These are phyloP conservation scores for Sclerotinia subarctica DNA, from an alignment of 2,329 filamentous ascomycete species.

Conservation along the genomic window DNA sequence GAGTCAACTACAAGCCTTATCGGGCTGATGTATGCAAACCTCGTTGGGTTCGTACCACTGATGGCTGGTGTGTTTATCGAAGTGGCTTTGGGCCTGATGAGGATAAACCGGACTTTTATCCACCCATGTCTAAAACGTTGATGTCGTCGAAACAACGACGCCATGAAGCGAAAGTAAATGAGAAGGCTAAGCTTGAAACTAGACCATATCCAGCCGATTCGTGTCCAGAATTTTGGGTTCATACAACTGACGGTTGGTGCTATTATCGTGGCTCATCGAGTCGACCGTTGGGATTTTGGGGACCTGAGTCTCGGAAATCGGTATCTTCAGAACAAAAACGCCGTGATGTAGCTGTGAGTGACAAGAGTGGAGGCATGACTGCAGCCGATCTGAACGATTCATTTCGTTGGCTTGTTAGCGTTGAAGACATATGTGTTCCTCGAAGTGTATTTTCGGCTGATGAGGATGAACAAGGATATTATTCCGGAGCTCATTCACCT, in stretches of 20 bases:
- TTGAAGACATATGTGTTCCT: neutral
- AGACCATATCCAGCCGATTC: neutral
- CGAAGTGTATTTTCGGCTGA: neutral
- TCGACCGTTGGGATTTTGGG: neutral
- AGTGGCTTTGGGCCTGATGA: neutral
- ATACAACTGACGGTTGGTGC: neutral
- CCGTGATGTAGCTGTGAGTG: neutral
- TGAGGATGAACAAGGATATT: neutral
- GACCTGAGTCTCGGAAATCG: neutral
- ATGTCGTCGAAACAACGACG: neutral
- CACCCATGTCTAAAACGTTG: neutral
- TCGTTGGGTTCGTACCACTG: neutral
- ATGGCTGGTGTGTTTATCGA: neutral
- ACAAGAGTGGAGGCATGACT: neutral
- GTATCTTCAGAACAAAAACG: neutral
- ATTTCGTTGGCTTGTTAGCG: neutral
- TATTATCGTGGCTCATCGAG: neutral
- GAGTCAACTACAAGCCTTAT: neutral
- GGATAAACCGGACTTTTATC: neutral
- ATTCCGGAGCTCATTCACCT: neutral
- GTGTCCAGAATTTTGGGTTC: neutral
- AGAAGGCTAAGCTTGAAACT: neutral
- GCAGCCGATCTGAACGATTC: neutral
- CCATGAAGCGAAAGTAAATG: neutral
- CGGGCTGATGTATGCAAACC: neutral